phyloP scores from a whole-genome alignment of 2,329 filamentous ascomycete genomes.

The Setomelanomma holmii region DNA sequence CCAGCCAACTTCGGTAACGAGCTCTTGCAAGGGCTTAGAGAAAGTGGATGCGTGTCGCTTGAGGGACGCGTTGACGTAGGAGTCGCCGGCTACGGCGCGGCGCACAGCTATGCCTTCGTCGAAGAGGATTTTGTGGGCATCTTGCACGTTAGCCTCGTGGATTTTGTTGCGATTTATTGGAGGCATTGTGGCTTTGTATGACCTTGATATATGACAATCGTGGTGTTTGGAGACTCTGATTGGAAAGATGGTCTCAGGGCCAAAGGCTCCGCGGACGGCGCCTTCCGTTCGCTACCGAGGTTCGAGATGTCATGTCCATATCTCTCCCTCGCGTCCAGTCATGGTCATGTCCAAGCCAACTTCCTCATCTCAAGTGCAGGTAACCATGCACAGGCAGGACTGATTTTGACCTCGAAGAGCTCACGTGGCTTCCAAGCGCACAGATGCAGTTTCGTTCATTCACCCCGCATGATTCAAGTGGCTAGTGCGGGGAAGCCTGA shows the following conservation, averaged over 20 bases:
- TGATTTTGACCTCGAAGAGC: too few relatives aligned
- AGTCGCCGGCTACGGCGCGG: slow-evolving; percentile 54
- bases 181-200: not conserved
- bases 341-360: too few relatives aligned
- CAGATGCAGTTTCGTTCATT: too few relatives aligned
- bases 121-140: slow-evolving; percentile 22
- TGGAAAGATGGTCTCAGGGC: not conserved
- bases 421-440: too few relatives aligned
- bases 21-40: slow-evolving; percentile 62
- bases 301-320: not conserved
- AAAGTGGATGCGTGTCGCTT: slow-evolving; percentile 61
- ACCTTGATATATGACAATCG: not conserved
- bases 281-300: not conserved
- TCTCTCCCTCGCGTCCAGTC: not conserved
- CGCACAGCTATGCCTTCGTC: slow-evolving; percentile 20
- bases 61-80: slow-evolving; percentile 63
- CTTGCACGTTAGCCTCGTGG: slow-evolving; percentile 3
- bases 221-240: not conserved
- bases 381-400: too few relatives aligned
- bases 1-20: slow-evolving; percentile 68
- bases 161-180: slow-evolving; percentile 5
- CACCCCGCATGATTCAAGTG: slow-evolving; percentile 12
- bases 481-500: slow-evolving; percentile 16
- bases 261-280: too few relatives aligned
- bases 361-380: too few relatives aligned